A percentile compares a stretch with the other conserved stretches of the same genome.
Conservation (phyloP, 768 basidiomycete genomes). For the Hypsizygus marmoreus region DNA sequence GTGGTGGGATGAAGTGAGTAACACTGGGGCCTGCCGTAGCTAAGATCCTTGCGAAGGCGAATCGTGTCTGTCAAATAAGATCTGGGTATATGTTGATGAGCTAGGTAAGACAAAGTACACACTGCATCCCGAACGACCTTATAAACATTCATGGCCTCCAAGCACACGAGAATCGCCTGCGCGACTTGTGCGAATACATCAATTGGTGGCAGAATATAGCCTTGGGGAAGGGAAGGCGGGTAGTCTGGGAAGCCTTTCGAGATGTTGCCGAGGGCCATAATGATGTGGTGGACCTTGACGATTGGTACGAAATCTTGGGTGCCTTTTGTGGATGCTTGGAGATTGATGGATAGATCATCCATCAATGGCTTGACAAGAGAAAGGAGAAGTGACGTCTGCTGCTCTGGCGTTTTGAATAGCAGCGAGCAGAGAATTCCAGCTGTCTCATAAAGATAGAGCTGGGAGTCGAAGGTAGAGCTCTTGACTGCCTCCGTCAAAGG, state of each 20-base stretch:
- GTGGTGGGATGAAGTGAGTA: conserved; percentile 81
- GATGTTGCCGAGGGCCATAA: conserved; percentile 93
- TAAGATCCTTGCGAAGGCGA: conserved; percentile 91
- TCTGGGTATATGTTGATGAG: neutral
- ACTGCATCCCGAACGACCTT: conserved; percentile 93
- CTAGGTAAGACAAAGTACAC: conserved; percentile 39
- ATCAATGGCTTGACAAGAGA: conserved; percentile 84
- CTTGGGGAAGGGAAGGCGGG: conserved; percentile 66
- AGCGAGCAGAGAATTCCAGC: conserved; percentile 82
- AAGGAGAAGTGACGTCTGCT: conserved; percentile 68
- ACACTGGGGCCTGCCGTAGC: conserved; percentile 80
- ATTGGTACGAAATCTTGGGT: conserved; percentile 74
- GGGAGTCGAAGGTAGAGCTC: conserved; percentile 80
- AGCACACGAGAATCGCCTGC: conserved; percentile 81
- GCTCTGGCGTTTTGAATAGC: conserved; percentile 64
- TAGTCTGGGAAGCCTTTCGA: conserved; percentile 97
- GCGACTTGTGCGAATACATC: conserved; percentile 84
- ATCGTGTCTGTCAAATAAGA: conserved; percentile 66
- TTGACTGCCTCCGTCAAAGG: conserved; percentile 79
- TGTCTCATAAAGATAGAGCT: conserved; percentile 94
- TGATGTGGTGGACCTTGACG: conserved; percentile 86
- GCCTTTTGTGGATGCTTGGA: conserved; percentile 57
- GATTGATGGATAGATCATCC: conserved; percentile 63
- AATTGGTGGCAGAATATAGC: conserved; percentile 69
- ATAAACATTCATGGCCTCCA: conserved; percentile 86